Evolutionary conservation across 2,329 filamentous ascomycete species (phyloP), one percentile per base, ranked within the genome.

Genomic region (Sarocladium brachiariae): DNA sequence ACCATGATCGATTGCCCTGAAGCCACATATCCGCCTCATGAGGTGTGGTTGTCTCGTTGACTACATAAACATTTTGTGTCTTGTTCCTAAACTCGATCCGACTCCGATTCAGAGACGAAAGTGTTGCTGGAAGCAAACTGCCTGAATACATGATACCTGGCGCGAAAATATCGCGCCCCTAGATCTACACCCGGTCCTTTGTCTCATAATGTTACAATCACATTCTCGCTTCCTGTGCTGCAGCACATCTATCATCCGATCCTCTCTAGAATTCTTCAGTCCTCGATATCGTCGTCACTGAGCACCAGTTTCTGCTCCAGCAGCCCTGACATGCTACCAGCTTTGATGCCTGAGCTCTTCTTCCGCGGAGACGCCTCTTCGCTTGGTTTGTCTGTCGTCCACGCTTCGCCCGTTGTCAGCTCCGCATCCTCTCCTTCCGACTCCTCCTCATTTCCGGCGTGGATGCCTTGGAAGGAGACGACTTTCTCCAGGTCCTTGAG

Each of bases 211-310:
- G n/a, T n/a, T n/a, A n/a, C n/a, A n/a, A n/a, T n/a, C n/a, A n/a
- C n/a, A n/a, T n/a, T n/a, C n/a, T n/a, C n/a, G n/a, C n/a, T n/a
- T n/a, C n/a, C n/a, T n/a, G n/a, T n/a, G n/a, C n/a, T n/a, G n/a
- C n/a, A n/a, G n/a, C 41, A 49, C 8, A 34, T 37, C 37, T 33
- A 37, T 49, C 24, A 21, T 38, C 47, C 27, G 39, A 14, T 23
- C n/a, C 41, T 50, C 33, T 9, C 21, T 19, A 9, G 16, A 13
- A 3, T 3, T 25, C 14, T 78, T 30, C 71, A 71, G 59, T 91
- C 87, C 64, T 90, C 86, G 62, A 93, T 92, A 70, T 93, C 88
- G 67, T 93, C 88, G 60, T 93, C 88, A 58, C 84, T 89, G 21
- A 92, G 68, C 39, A 89, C 79, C 56, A 91, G 68, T 59, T 84